These are phyloP conservation scores for Tritrichomonas foetus DNA, from an alignment of 208 protist genomes.

Conservation along the genomic window DNA sequence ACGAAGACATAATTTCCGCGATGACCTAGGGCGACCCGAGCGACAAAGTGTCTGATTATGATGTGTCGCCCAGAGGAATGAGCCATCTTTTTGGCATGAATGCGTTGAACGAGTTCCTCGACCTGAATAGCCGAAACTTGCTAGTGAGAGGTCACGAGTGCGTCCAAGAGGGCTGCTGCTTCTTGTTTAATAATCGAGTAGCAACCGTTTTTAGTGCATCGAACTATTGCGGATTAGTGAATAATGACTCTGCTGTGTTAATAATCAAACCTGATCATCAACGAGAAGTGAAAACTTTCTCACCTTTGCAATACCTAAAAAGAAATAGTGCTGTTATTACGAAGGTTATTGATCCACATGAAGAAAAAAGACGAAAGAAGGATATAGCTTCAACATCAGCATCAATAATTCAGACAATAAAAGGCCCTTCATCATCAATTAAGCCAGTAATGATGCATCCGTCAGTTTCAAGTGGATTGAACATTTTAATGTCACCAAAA, in stretches of 20 bases:
- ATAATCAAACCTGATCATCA: neutral
- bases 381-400: too few relatives aligned
- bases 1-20: too few relatives aligned
- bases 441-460: too few relatives aligned
- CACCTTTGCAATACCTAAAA: too few relatives aligned
- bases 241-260: neutral
- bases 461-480: too few relatives aligned
- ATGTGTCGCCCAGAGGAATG: neutral
- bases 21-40: neutral
- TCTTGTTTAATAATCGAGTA: neutral
- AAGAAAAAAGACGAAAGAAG: too few relatives aligned
- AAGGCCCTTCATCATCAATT: too few relatives aligned
- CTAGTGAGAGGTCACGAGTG: neutral
- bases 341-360: too few relatives aligned
- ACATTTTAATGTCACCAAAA: too few relatives aligned
- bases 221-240: neutral
- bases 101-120: neutral
- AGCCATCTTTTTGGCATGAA: neutral
- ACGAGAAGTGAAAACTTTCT: too few relatives aligned
- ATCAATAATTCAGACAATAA: too few relatives aligned
- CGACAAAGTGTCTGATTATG: neutral
- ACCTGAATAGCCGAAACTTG: neutral
- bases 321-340: too few relatives aligned
- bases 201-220: neutral
- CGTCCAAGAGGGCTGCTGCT: neutral